phyloP scores from a whole-genome alignment of 345 rosid species.

The Moricandia arvensis region DNA sequence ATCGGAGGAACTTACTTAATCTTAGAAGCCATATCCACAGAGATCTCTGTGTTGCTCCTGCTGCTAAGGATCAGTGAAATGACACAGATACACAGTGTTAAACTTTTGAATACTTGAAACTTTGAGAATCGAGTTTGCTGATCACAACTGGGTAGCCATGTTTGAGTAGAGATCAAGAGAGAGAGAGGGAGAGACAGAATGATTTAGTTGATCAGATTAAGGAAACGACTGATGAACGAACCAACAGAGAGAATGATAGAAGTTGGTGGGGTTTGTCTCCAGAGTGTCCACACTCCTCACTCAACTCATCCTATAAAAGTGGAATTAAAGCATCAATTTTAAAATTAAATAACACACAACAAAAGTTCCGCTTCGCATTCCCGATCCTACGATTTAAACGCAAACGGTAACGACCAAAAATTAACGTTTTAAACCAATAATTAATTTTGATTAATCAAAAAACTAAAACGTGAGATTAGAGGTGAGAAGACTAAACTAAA shows the following conservation, averaged over 20 bases:
- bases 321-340: not conserved
- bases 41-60: not conserved
- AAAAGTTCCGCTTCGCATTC: constrained; percentile 24
- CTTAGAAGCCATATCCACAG: constrained; percentile 35
- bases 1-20: constrained; percentile 23
- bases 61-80: constrained; percentile 2
- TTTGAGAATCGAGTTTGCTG: not conserved
- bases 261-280: constrained; percentile 31
- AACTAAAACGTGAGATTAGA: not conserved
- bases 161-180: constrained; percentile 16
- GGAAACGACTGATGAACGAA: constrained; percentile 27
- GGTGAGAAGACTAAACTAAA: not conserved
- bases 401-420: constrained; percentile 8
- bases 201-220: constrained; percentile 6
- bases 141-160: not conserved
- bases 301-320: constrained; percentile 8
- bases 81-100: not conserved
- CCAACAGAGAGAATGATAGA: constrained; percentile 11
- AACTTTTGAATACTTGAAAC: not conserved
- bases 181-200: constrained; percentile 11
- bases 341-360: constrained; percentile 1
- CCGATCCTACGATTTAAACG: constrained; percentile 15
- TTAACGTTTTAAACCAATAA: not conserved
- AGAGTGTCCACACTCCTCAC: constrained; percentile 24
- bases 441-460: not conserved